Percentiles rank a stretch among this genome's conserved stretches.
Evolutionary conservation across 2,329 filamentous ascomycete species (phyloP).

Genomic region (Clathrospora elynae): DNA sequence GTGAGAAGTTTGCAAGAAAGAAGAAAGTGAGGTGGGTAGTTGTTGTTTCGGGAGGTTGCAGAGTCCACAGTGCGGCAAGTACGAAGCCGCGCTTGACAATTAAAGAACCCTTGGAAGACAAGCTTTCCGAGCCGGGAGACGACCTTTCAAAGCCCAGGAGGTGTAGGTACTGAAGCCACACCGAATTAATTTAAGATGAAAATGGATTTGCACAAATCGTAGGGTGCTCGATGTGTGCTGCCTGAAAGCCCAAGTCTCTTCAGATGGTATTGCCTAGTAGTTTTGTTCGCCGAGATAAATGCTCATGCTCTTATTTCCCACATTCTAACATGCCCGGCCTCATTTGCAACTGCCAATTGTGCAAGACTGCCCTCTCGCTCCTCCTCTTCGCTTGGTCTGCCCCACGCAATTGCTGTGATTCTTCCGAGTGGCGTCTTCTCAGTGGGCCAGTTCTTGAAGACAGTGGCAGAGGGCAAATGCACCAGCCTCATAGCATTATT

Average conservation of each 20-base stretch:
- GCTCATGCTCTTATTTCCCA: constrained; percentile 68
- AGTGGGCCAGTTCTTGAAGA: constrained; percentile 97
- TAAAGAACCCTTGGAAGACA: neutral
- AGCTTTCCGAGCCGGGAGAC: too few species aligned
- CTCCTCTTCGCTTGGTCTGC: constrained; percentile 52
- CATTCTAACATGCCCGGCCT: constrained; percentile 82
- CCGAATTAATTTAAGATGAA: too few species aligned
- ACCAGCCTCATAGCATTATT: constrained; percentile 85
- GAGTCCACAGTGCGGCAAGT: constrained; percentile 1
- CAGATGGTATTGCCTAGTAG: neutral
- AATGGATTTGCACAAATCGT: too few species aligned
- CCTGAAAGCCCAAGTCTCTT: too few species aligned
- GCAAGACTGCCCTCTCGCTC: constrained; percentile 64
- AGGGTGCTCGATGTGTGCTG: too few species aligned
- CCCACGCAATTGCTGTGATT: constrained; percentile 65
- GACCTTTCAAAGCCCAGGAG: too few species aligned
- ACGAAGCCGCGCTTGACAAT: neutral
- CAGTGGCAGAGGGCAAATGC: constrained; percentile 88
- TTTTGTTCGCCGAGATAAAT: neutral
- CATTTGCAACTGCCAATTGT: constrained; percentile 83
- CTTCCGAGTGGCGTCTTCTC: constrained; percentile 84
- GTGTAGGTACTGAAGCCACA: neutral
- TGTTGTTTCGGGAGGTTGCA: constrained; percentile 11
- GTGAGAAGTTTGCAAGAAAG: neutral
- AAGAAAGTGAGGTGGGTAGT: neutral